phyloP scores from a whole-genome alignment of 2,329 filamentous ascomycete genomes.

The Aspergillus sp. region DNA sequence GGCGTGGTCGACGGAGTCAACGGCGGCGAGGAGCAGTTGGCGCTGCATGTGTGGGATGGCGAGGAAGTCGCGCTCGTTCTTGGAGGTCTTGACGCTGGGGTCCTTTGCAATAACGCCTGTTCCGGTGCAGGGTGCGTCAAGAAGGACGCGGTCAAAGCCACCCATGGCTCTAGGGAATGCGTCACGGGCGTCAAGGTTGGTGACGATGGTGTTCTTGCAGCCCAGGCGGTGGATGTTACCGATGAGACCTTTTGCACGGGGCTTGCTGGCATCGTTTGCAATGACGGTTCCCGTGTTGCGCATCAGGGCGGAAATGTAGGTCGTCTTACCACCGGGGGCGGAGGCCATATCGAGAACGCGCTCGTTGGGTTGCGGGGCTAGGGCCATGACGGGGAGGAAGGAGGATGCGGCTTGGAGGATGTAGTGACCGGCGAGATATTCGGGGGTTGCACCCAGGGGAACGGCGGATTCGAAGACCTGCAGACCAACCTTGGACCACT shows the following conservation, averaged over 20 bases:
- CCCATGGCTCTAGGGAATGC: constrained; percentile 93
- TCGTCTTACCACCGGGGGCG: constrained; percentile 92
- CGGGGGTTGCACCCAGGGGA: constrained; percentile 87
- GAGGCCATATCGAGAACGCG: constrained; percentile 91
- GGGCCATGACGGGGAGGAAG: constrained; percentile 95
- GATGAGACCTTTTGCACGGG: constrained; percentile 90
- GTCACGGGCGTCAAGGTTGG: constrained; percentile 79
- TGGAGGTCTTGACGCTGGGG: constrained; percentile 94
- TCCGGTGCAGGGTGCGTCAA: constrained; percentile 92
- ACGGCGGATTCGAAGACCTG: constrained; percentile 90
- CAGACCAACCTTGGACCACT: constrained; percentile 96
- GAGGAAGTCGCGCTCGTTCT: constrained; percentile 91
- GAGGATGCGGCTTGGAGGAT: constrained; percentile 95
- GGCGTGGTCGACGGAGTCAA: constrained; percentile 86
- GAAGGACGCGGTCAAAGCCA: constrained; percentile 87
- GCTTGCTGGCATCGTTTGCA: constrained; percentile 93
- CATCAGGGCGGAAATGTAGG: constrained; percentile 93
- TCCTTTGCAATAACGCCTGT: constrained; percentile 98
- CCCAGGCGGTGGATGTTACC: constrained; percentile 96
- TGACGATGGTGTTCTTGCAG: constrained; percentile 88
- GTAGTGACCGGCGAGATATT: constrained; percentile 96
- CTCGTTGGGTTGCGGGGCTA: constrained; percentile 89
- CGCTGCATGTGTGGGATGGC: constrained; percentile 90
- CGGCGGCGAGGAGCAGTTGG: constrained; percentile 83
- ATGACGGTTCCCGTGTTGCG: constrained; percentile 94